Evolutionary conservation across 177 flowering plant species (phyloP).

Genomic region (Tripterygium wilfordii): DNA sequence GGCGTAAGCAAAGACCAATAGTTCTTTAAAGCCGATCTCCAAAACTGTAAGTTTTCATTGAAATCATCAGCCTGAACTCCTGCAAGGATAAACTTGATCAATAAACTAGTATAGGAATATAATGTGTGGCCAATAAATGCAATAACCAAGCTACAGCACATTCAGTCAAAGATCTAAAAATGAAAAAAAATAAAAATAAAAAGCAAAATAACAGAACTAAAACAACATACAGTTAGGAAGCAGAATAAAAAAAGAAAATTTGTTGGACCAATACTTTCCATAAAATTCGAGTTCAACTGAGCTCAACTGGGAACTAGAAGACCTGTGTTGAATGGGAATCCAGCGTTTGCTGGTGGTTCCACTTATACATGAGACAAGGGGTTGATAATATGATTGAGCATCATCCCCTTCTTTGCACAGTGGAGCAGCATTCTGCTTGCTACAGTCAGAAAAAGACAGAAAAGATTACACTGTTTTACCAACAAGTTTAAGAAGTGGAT

Average conservation of each 20-base stretch:
- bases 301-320: constrained; percentile 45
- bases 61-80: constrained; percentile 75
- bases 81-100: constrained; percentile 28
- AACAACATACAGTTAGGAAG: background rate
- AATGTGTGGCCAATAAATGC: background rate
- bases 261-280: constrained; percentile 59
- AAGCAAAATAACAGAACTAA: background rate
- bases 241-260: background rate
- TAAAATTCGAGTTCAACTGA: constrained; percentile 66
- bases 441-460: constrained; percentile 18
- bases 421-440: constrained; percentile 51
- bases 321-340: constrained; percentile 78
- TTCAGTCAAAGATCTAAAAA: background rate
- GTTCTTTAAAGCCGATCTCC: constrained; percentile 68
- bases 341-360: constrained; percentile 78
- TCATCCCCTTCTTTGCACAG: constrained; percentile 65
- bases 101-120: background rate
- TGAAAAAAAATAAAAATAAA: background rate
- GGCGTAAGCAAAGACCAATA: constrained; percentile 98
- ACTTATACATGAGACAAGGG: constrained; percentile 73
- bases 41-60: constrained; percentile 55
- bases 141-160: too few relatives aligned
- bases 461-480: background rate
- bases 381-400: constrained; percentile 61
- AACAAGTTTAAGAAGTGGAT: too few relatives aligned